These are phyloP conservation scores for Candida incommunis DNA, from an alignment of 805 yeast species.

Conservation along the genomic window DNA sequence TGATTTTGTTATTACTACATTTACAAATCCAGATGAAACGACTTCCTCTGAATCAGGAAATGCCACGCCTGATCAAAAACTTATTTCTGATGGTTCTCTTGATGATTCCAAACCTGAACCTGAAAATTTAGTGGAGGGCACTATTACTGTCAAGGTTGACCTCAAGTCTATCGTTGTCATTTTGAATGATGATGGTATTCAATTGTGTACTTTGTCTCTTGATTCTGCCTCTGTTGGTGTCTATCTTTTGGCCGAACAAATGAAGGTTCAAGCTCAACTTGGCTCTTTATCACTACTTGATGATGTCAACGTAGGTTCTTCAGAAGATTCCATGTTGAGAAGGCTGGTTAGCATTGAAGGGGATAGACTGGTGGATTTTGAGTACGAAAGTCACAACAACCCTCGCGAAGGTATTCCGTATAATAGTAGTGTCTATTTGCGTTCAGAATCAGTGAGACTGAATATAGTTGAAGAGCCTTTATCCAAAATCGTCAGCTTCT, in stretches of 20 bases:
- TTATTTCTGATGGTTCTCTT: neutral
- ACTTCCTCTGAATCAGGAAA: slow-evolving; percentile 27
- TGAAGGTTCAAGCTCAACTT: slow-evolving; percentile 55
- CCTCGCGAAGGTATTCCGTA: slow-evolving; percentile 30
- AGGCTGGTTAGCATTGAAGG: slow-evolving; percentile 70
- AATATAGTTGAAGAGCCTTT: slow-evolving; percentile 76
- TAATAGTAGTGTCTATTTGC: slow-evolving; percentile 44
- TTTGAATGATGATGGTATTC: slow-evolving; percentile 70
- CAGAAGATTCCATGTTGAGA: slow-evolving; percentile 40
- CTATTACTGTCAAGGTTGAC: slow-evolving; percentile 47
- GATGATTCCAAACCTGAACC: neutral
- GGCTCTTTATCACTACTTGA: slow-evolving; percentile 73
- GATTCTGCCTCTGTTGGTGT: slow-evolving; percentile 60
- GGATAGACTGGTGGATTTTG: slow-evolving; percentile 70
- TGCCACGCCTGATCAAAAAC: neutral
- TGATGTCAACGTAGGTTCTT: slow-evolving; percentile 50
- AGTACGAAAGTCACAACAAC: slow-evolving; percentile 69
- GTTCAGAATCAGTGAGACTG: slow-evolving; percentile 61
- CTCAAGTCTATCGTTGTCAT: slow-evolving; percentile 62
- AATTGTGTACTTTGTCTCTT: slow-evolving; percentile 64
- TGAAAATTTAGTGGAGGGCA: neutral
- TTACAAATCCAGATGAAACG: slow-evolving; percentile 53
- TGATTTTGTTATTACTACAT: slow-evolving; percentile 74
- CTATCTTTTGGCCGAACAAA: slow-evolving; percentile 55
- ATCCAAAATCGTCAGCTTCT: slow-evolving; percentile 46